Evolutionary conservation across 768 basidiomycete genomes (phyloP), one percentile per base, ranked within the genome.

Genomic region (Hebeloma cylindrosporum): DNA sequence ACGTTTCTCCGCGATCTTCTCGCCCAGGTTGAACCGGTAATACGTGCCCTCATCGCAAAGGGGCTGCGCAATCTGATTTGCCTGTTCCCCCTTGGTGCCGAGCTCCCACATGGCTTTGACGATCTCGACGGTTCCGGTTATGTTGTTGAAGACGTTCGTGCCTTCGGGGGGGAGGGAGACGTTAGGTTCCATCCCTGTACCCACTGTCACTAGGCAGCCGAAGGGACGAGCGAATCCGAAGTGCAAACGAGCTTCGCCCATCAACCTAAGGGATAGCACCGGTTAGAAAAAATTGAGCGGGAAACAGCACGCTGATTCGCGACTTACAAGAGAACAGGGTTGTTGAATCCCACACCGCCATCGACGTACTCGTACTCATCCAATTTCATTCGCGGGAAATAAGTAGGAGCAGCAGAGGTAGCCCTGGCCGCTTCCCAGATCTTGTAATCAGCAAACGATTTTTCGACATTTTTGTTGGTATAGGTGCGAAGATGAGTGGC

Each of bases 371-470:
- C 58, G 17, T 57, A 52, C 4, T 53, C 52, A 10, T 58, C 54
- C 11, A 64, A 42, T 21, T 56, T 57, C 40, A 65, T 61, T 6
- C 57, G 38, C 16, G 59, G 58, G 50, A 69, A 62, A 36, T 63
- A 67, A 1, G 54, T 59, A 5, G 63, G 63, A 3, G 65, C 67
- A n/a, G 66, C 65, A 18, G 65, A 63, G 0, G 67, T 69, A 2
- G 66, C 67, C 16, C 66, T 47, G 3, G 59, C 64, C 5, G 64
- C 66, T 52, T 67, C 54, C 66, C 67, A 67, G 33, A 69, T 67
- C 33, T 50, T 48, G 44, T 61, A 65, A 13, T 56, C 54, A 10
- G 52, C 42, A 36, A 58, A 59, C 1, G 53, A 54, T 43, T 61
- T 56, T 17, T 61, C 59, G 25, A 62, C 54, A 17, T 58, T 56